These are phyloP conservation scores for Pseudogymnoascus sp. DNA, from an alignment of 2,329 filamentous ascomycete species.

Conservation along the genomic window DNA sequence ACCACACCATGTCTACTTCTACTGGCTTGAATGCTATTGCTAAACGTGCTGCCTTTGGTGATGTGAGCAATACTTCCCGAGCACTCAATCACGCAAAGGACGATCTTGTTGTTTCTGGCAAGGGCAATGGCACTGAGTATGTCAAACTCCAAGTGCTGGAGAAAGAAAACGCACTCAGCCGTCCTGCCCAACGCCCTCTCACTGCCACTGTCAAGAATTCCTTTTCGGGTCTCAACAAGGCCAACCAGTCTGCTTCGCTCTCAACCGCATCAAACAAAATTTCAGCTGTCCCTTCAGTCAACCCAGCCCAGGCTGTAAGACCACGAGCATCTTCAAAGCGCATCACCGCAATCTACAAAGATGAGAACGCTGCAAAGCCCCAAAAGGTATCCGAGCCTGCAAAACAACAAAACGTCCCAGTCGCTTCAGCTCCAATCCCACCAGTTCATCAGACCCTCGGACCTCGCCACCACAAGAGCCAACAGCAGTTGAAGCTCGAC, in stretches of 20 bases:
- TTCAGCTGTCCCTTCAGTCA: conserved; percentile 12
- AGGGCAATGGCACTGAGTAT: conserved; percentile 27
- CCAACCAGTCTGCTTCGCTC: neutral
- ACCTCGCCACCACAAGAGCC: conserved; percentile 24
- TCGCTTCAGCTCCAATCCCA: conserved; percentile 21
- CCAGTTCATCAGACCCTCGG: conserved; percentile 24
- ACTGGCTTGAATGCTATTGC: conserved; percentile 53
- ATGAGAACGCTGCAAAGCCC: conserved; percentile 32
- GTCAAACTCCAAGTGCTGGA: conserved; percentile 26
- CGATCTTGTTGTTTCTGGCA: conserved; percentile 43
- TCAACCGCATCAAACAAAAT: conserved; percentile 10
- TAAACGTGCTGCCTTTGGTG: conserved; percentile 73
- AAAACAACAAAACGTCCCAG: conserved; percentile 20
- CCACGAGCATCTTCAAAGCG: conserved; percentile 39
- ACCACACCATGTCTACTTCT: conserved; percentile 40
- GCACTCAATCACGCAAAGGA: conserved; percentile 39
- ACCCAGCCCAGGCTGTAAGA: conserved; percentile 17
- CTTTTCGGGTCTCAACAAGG: conserved; percentile 9
- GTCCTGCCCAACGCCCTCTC: conserved; percentile 55
- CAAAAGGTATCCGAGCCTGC: conserved; percentile 3
- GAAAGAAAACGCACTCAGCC: conserved; percentile 39
- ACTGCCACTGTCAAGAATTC: conserved; percentile 18
- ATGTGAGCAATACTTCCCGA: conserved; percentile 63
- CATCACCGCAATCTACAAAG: conserved; percentile 46
- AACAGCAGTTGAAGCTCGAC: conserved; percentile 22